Conservation (phyloP, 108 stramenopile species). For the Epithemia pelagica region DNA sequence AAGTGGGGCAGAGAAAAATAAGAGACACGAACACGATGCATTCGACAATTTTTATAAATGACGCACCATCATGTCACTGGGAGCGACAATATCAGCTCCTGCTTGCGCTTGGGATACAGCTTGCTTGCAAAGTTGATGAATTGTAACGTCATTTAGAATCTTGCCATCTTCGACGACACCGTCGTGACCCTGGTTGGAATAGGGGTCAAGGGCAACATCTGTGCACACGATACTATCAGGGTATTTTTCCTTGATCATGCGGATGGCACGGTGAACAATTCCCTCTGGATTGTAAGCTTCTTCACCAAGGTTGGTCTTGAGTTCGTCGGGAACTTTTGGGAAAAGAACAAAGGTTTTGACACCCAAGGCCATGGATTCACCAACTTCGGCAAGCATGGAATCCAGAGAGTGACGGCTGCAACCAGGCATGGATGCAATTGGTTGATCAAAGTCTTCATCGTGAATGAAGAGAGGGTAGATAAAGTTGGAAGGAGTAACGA, state of each 20-base stretch:
- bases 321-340: conserved; percentile 90
- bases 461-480: conserved; percentile 98
- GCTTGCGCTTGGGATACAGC: conserved; percentile 94
- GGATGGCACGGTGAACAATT: conserved; percentile 90
- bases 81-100: conserved; percentile 95
- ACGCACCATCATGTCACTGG: conserved; percentile 90
- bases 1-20: conserved; percentile 3
- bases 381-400: conserved; percentile 88
- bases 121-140: conserved; percentile 95
- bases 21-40: neutral
- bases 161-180: conserved; percentile 93
- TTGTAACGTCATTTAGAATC: conserved; percentile 96
- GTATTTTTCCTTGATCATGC: conserved; percentile 88
- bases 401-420: conserved; percentile 83
- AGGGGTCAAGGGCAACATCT: conserved; percentile 96
- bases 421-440: conserved; percentile 94
- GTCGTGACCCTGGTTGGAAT: conserved; percentile 98
- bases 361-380: conserved; percentile 79
- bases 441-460: conserved; percentile 79
- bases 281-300: conserved; percentile 97
- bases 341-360: conserved; percentile 92
- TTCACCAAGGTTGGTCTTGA: conserved; percentile 92
- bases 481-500: conserved; percentile 92
- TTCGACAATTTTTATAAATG: neutral
- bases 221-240: conserved; percentile 90